Base-by-base conservation (phyloP, 2,329 filamentous ascomycete species). In the Fusarium vanettenii region DNA sequence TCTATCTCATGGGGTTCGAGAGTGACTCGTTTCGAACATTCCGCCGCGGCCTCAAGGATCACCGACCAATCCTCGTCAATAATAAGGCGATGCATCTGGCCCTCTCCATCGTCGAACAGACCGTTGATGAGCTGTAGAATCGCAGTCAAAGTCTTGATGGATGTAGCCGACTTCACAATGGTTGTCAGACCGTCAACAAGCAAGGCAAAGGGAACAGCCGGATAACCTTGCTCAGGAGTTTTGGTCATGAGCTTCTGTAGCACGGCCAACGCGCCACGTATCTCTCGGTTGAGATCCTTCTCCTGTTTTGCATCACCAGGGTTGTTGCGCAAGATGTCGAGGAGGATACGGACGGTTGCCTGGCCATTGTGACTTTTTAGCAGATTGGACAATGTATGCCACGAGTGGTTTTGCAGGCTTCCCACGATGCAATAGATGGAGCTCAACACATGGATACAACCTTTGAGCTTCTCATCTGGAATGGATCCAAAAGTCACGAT, bases 291-390 rank as follows among this genome's bases (percentile, higher is more conserved):
- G 20, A 85, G 82, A 60, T 89, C 87, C 66, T 88, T 89, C 66
- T 86, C 86, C 70, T 85, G 85, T 64, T 84, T 80, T n/a, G 84
- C 84, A 45, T 86, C 84, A 1, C 79, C 71, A 2, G 86, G 82
- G 41, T 88, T 85, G 63, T 87, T 86, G 48, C 87, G 87, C 27
- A 93, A 83, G 14, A 92, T 89, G 65, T 92, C 89, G 35, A 94
- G 85, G 25, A 94, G 82, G 27, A 92, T 88, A 64, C 90, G 87
- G 55, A 95, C 87, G 2, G 92, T 92, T 39, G 89, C 89, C 72
- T 93, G 92, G 22, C 92, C 92, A 73, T 94, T 90, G 79, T 95
- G 93, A 1, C 93, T 95, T 77, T 87, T 91, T 84, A 92, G 92
- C 0, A 95, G 85, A 73, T 94, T 92, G 78, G 89, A 87, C 35